A percentile compares a stretch with the other conserved stretches of the same genome.
Evolutionary conservation across 2,329 filamentous ascomycete species (phyloP).

Genomic region (Exophiala sp.): DNA sequence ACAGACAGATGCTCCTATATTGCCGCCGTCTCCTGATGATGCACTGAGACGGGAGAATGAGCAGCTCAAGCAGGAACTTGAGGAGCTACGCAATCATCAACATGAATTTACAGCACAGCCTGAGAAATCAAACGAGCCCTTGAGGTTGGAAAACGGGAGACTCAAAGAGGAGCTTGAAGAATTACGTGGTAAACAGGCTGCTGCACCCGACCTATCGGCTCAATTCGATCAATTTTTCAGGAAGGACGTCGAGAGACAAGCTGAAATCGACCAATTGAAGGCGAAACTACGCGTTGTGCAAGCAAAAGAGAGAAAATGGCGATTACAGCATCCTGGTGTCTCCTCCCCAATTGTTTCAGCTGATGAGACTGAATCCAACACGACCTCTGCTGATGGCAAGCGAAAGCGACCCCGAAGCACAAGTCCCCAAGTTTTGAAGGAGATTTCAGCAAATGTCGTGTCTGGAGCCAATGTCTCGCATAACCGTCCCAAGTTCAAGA

Average conservation of each 20-base stretch:
- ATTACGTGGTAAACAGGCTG: background rate
- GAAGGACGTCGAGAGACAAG: conserved; percentile 25
- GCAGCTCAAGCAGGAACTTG: conserved; percentile 5
- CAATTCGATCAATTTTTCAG: conserved; percentile 26
- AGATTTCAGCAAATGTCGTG: conserved; percentile 11
- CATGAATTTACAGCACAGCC: background rate
- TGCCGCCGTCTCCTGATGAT: conserved; percentile 14
- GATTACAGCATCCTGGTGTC: conserved; percentile 7
- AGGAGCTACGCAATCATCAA: conserved; percentile 1
- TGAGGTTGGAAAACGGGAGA: background rate
- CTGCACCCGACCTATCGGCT: background rate
- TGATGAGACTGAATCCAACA: conserved; percentile 9
- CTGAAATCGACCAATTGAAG: conserved; percentile 25
- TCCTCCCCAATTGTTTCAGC: conserved; percentile 17
- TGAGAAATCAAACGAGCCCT: conserved; percentile 8
- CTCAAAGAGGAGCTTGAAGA: conserved; percentile 12
- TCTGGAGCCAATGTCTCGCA: background rate
- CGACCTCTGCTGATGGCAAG: background rate
- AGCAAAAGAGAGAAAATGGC: conserved; percentile 17
- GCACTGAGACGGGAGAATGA: conserved; percentile 12
- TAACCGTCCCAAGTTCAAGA: conserved; percentile 3
- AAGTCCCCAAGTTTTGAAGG: conserved; percentile 11
- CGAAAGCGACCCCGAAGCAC: conserved; percentile 15
- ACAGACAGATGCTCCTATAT: background rate
- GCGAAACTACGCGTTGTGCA: conserved; percentile 16